Evolutionary conservation across 257 asterid genomes (phyloP).

Genomic region (Galeopsis tetrahit): DNA sequence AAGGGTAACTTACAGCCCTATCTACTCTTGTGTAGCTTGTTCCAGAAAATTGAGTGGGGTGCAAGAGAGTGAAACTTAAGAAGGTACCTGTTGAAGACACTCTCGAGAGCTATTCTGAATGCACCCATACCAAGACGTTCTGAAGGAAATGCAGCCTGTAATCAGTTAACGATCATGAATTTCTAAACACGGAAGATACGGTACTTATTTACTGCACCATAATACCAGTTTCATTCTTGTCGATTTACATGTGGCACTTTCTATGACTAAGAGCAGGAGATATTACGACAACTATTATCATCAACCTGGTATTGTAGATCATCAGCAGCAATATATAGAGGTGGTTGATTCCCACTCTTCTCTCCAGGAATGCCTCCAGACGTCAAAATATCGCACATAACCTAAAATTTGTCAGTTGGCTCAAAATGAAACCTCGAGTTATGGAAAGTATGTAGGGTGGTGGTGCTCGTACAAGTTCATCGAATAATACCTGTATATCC

Average conservation of each 20-base stretch:
- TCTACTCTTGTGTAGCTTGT: not conserved
- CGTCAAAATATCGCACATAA: conserved; percentile 63
- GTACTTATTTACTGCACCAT: not conserved
- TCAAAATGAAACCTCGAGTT: conserved; percentile 19
- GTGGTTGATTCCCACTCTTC: conserved; percentile 54
- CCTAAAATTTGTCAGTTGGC: conserved; percentile 42
- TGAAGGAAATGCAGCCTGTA: conserved; percentile 69
- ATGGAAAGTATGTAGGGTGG: not conserved
- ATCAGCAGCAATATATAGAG: conserved; percentile 65
- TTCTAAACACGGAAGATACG: conserved; percentile 2
- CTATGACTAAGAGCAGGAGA: not conserved
- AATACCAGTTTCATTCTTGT: not conserved
- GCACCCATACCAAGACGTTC: conserved; percentile 80
- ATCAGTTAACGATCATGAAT: not conserved
- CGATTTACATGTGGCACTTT: not conserved
- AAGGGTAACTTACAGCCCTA: too few relatives aligned
- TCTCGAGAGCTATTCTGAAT: conserved; percentile 67
- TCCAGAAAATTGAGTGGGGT: not conserved
- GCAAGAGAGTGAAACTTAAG: not conserved
- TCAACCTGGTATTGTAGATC: conserved; percentile 70
- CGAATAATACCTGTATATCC: conserved; percentile 57
- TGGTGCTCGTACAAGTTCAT: not conserved
- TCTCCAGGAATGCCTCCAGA: conserved; percentile 62
- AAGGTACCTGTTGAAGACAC: conserved; percentile 61
- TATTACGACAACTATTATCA: not conserved